Evolutionary conservation across 1,284 basidiomycete genomes (phyloP), one percentile per base, ranked within the genome.

Genomic region (Naganishia sp.): DNA sequence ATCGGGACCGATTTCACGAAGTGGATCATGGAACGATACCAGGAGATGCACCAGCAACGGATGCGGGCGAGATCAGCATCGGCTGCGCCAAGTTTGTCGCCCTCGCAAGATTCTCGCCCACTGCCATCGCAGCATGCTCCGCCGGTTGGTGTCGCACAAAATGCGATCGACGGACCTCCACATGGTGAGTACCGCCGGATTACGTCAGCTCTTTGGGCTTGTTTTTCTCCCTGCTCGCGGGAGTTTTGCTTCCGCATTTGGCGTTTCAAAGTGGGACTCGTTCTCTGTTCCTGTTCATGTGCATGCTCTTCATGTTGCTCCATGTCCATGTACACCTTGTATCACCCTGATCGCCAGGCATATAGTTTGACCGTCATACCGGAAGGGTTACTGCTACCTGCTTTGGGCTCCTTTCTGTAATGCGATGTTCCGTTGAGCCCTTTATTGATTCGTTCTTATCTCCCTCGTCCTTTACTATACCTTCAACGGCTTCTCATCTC

Each of bases 1-100:
- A 1, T 5, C 54, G 68, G 67, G 36, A 67, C 66, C 65, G 67
- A 70, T 53, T 66, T 70, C 23, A 52, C 59, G 21, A 25, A 49
- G 6, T 61, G 59, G 59, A 61, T 61, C 18, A 18, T 61, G 18
- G 48, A 39, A 15, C 33, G 59, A 44, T 42, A 61, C 39, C 39
- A 36, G 31, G 59, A 50, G 16, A 39, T 61, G 21, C 18, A 23
- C 23, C 25, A 25, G 21, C 31, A 25, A 28, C 33, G 49, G 3
- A 48, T 44, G 6, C 36, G 36, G 10, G 36, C 59, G 2, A 44
- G 59, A 11, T 60, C 57, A 39, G 45, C 18, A 33, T 48, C 59
- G 42, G 21, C 48, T 25, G 28, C 59, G 28, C 36, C 57, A n/a
- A n/a, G 16, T 42, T 33, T 42, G 44, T 57, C 55, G 15, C 11